Evolutionary conservation across 1,284 basidiomycete genomes (phyloP), one percentile per base, ranked within the genome.

Genomic region (Apiotrichum gamsii): DNA sequence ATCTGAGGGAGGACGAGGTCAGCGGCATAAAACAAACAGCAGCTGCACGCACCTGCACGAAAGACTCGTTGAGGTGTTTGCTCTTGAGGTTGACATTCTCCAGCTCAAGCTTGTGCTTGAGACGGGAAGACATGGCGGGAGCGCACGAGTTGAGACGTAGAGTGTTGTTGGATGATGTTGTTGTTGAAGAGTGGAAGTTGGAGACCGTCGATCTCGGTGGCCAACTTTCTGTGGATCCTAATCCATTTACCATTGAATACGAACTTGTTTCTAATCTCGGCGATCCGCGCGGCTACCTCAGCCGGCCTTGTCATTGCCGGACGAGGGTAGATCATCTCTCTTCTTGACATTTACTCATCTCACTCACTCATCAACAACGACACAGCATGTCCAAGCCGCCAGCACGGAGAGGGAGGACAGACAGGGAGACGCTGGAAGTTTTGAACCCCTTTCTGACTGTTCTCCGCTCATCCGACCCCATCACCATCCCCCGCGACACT

Each of bases 41-140:
- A 33, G 13, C 4, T n/a, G 5, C 18, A 72, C 80, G 45, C 61
- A 89, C 88, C 69, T 87, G 74, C 63, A 90, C 91, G 69, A 95
- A 95, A 45, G 82, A 85, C 72, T 94, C 89, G 49, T 82, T 88
- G 10, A 86, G 80, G 60, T 80, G 85, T 52, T 87, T 81, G 39
- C 88, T 75, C 43, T 85, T 85, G 35, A 95, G 79, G 72, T 89
- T 76, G 47, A 70, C 56, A 61, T 80, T 85, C 60, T 89, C 82
- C 32, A 90, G 75, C 48, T 85, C 85, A 34, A 95, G 80, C 74
- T 89, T 76, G 49, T 74, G 73, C 55, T 76, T 76, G 38, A 79
- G 72, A 34, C 77, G 67, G 34, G 74, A 74, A 14, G 77, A 75
- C 66, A 78, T 76, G 57, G 56, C 74, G 37, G 23, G 25, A n/a